A percentile compares a stretch with the other conserved stretches of the same genome.
phyloP scores from a whole-genome alignment of 495 filamentous ascomycete species.

The Evansstolkia leycettana region DNA sequence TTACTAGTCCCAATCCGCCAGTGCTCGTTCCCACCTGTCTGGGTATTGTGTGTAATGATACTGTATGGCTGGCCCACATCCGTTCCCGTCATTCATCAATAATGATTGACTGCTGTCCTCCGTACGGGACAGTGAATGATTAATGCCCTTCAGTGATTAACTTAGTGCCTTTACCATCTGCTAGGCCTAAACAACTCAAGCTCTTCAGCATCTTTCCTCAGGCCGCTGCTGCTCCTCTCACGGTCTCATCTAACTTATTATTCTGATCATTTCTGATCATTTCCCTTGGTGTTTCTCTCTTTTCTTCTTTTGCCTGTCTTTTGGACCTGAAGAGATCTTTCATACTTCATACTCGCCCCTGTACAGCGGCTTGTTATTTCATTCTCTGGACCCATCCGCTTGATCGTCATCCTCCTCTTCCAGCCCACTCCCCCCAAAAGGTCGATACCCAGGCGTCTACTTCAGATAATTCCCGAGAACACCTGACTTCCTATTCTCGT shows the following conservation, averaged over 20 bases:
- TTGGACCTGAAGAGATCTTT: slow-evolving; percentile 1
- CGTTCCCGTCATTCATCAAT: slow-evolving; percentile 3
- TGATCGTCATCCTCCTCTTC: no score
- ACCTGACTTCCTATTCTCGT: no score
- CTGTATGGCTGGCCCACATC: slow-evolving; percentile 5
- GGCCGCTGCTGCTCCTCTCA: not conserved
- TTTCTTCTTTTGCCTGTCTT: slow-evolving; percentile 1
- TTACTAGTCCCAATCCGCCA: no score
- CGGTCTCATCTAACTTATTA: not conserved
- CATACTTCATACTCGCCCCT: not conserved
- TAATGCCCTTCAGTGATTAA: not conserved
- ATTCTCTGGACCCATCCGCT: no score
- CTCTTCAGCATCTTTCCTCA: slow-evolving; percentile 7
- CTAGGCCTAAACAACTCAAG: no score
- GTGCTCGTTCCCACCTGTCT: no score
- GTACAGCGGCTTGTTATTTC: slow-evolving; percentile 4
- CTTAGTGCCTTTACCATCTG: slow-evolving; percentile 2
- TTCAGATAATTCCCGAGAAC: no score
- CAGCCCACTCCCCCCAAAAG: no score
- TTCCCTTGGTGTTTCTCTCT: slow-evolving; percentile 1
- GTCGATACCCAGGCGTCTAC: no score
- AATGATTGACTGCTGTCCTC: not conserved
- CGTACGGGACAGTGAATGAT: not conserved
- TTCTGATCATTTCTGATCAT: no score
- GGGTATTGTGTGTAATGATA: no score